These are phyloP conservation scores for Parastagonospora avenae DNA, from an alignment of 2,329 filamentous ascomycete genomes.

Conservation along the genomic window DNA sequence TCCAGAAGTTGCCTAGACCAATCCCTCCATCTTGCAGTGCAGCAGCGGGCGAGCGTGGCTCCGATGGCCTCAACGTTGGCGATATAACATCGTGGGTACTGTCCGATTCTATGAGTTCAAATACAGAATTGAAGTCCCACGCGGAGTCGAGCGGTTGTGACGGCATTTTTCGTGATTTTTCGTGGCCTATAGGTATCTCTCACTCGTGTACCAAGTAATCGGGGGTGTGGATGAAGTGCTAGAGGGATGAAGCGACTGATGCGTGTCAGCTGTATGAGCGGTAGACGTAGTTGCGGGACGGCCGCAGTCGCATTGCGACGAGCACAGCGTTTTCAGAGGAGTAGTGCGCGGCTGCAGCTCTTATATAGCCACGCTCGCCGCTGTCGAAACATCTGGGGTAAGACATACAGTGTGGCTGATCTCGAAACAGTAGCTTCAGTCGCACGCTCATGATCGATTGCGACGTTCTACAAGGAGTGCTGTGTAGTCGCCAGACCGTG, in stretches of 20 bases:
- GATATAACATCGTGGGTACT: conserved; percentile 23
- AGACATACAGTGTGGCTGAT: conserved; percentile 34
- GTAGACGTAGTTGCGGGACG: conserved; percentile 2
- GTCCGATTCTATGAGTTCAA: conserved; percentile 47
- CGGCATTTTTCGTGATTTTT: conserved; percentile 31
- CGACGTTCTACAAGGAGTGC: conserved; percentile 8
- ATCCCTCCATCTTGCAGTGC: conserved; percentile 16
- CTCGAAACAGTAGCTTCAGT: conserved; percentile 35
- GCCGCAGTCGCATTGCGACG: no score
- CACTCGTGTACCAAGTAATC: no score
- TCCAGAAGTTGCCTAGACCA: conserved; percentile 53
- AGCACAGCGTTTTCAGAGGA: no score
- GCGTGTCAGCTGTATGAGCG: conserved; percentile 13
- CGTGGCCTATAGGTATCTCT: neutral
- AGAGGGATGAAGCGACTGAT: conserved; percentile 19
- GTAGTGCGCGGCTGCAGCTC: no score
- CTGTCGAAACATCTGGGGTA: neutral
- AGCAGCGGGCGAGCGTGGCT: conserved; percentile 10
- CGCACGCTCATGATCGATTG: conserved; percentile 38
- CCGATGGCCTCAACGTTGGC: conserved; percentile 16
- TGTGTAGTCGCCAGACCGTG: conserved; percentile 13
- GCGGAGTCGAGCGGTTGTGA: conserved; percentile 42
- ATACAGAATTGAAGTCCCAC: conserved; percentile 55
- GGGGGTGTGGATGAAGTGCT: conserved; percentile 8
- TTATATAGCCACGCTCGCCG: no score